These are phyloP conservation scores for Xerocomellus chrysenteron DNA, from an alignment of 768 basidiomycete species.

Conservation along the genomic window DNA sequence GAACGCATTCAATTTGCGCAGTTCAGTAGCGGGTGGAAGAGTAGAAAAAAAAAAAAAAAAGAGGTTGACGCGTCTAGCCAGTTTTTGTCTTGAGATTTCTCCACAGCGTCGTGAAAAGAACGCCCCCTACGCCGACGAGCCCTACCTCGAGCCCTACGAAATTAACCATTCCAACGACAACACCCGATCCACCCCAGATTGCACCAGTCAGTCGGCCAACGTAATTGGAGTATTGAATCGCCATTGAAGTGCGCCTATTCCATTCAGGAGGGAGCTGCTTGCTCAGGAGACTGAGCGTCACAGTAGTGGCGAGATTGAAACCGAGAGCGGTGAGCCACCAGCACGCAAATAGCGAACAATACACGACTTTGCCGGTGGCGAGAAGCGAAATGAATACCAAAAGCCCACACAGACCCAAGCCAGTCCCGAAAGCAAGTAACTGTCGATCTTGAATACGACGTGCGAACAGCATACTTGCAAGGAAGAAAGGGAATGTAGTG, in stretches of 20 bases:
- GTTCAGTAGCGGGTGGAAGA: no score
- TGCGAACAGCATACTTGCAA: conserved; percentile 57
- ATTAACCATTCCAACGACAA: conserved; percentile 51
- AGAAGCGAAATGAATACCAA: conserved; percentile 51
- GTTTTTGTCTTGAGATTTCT: conserved; percentile 62
- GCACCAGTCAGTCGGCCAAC: conserved; percentile 64
- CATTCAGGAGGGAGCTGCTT: conserved; percentile 66
- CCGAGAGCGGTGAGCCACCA: conserved; percentile 60
- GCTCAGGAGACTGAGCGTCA: conserved; percentile 62
- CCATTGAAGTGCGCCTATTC: conserved; percentile 55
- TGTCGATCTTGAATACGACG: conserved; percentile 59
- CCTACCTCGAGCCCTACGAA: conserved; percentile 61
- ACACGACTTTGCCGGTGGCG: conserved; percentile 38
- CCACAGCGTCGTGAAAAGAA: conserved; percentile 59
- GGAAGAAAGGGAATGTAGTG: conserved; percentile 63
- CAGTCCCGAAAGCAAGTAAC: conserved; percentile 52
- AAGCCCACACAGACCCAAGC: conserved; percentile 52
- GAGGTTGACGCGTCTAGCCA: conserved; percentile 36
- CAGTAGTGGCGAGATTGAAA: conserved; percentile 71
- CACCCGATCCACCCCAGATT: conserved; percentile 65
- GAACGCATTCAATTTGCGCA: no score
- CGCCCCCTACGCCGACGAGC: conserved; percentile 55
- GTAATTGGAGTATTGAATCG: conserved; percentile 70
- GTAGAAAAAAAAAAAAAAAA: neutral
- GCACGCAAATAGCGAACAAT: conserved; percentile 44